Evolutionary conservation across 805 yeast species (phyloP), one percentile per base, ranked within the genome.

Genomic region (Wickerhamomyces ciferrii): DNA sequence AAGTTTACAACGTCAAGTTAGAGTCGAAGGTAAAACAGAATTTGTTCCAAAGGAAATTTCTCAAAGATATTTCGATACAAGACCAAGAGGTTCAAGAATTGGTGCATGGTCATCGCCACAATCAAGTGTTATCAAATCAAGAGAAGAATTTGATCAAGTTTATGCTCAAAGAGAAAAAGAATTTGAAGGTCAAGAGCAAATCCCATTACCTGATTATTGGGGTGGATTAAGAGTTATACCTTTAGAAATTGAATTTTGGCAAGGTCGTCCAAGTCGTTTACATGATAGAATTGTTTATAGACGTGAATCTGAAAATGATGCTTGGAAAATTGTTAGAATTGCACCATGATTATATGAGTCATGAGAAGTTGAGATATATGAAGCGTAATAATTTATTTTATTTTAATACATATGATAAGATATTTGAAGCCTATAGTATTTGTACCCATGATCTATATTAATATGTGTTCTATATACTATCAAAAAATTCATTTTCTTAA

Each of bases 41-140:
- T 77, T 74, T 50, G 86, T 91, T 39, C 71, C 80, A 24, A 72
- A 82, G 48, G 91, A 86, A 56, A 87, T 85, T 27, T 78, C 88
- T 6, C 81, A 84, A 55, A 72, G 83, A 42, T 94, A 94, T 67
- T 94, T 80, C 67, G 75, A 78, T 43, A 84, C 96, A 0, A 77
- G 99, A 61, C 99, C 99, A 35, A 74, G 96, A 48, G 97, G 95
- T 7, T 86, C 96, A 27, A 83, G 86, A 61, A 81, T 94, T 50
- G 98, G 99, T 27, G 99, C 99, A 0, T 91, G 97, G 96, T 86
- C 97, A 0, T 84, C 95, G 25, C 95, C 96, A 4, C 99, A 94
- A 71, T 80, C 91, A 31, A 72, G 76, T 45, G 74, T 71, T 3
- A 72, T 91, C 34, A 57, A 61, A 14, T 64, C 70, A 39, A 73